Conservation (phyloP, 2,329 filamentous ascomycete genomes). For the Cercospora sp. region DNA sequence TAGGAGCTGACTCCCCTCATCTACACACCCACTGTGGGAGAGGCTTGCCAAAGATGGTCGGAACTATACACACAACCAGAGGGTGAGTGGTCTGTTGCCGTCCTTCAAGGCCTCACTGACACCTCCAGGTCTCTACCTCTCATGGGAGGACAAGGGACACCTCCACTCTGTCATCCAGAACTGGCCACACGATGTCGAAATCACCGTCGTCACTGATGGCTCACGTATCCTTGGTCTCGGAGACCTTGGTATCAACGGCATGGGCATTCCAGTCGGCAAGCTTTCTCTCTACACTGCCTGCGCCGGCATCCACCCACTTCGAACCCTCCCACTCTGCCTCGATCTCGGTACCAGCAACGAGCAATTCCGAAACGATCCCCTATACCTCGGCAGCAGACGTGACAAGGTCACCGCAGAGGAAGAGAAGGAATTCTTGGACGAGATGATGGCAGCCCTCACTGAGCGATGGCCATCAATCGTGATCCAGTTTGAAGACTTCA, state of each 20-base stretch:
- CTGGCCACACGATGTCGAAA: constrained; percentile 93
- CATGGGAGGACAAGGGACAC: constrained; percentile 88
- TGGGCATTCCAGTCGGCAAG: constrained; percentile 97
- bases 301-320: constrained; percentile 84
- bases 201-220: constrained; percentile 94
- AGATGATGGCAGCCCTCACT: constrained; percentile 89
- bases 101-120: background rate
- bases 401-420: constrained; percentile 76
- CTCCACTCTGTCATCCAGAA: constrained; percentile 86
- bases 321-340: constrained; percentile 62
- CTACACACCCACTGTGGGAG: constrained; percentile 88
- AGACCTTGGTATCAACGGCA: constrained; percentile 93
- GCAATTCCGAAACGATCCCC: constrained; percentile 69
- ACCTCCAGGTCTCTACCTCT: constrained; percentile 73
- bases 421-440: constrained; percentile 90
- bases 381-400: constrained; percentile 87
- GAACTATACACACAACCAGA: constrained; percentile 94
- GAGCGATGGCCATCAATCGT: constrained; percentile 72
- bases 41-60: constrained; percentile 95
- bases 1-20: constrained; percentile 79
- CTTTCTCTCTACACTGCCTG: constrained; percentile 92
- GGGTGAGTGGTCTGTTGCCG: constrained; percentile 51
- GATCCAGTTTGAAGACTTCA: constrained; percentile 97
- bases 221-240: constrained; percentile 90
- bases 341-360: constrained; percentile 66